Evolutionary conservation across 2,329 filamentous ascomycete genomes (phyloP), one percentile per base, ranked within the genome.

Genomic region (Penicillium sp.): DNA sequence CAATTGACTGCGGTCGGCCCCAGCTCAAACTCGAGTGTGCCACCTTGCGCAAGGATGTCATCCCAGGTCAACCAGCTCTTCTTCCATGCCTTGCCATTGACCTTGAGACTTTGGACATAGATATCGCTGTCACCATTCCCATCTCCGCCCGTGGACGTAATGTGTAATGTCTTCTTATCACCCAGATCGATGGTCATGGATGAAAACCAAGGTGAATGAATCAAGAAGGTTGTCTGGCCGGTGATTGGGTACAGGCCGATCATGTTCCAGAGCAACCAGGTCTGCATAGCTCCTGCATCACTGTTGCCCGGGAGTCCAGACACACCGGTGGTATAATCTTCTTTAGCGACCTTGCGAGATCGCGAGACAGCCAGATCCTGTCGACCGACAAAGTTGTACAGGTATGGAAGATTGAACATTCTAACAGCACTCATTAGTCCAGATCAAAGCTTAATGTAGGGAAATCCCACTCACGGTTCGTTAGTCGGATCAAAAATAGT

Each of bases 241-340:
- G 86, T 88, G 60, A 90, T 76, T 1, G 87, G 87, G 62, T 88
- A 89, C 27, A 90, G 73, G 2, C 87, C 87, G 37, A 89, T 80
- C 81, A 88, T 88, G 60, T 83, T 84, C 84, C 87, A 90, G 9
- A 89, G 72, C 3, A 88, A 71, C 84, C 86, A 89, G 8, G 82
- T 85, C 68, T 90, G 86, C 87, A 90, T 90, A 14, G 88, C 86
- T 7, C 88, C 88, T 1, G 86, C 87, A 69, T 90, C 88, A 45
- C 82, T 86, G 71, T 90, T 90, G 0, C 88, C 88, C 0, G 88
- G 88, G 0, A 90, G 76, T 0, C 88, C 88, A 8, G 66, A 67
- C 0, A 78, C 76, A 0, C 81, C 81, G 1, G 82, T 77, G 49
- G 76, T 78, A 72, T 89, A 90, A 73, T 84, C 85, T 14, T 76